Percentiles rank a stretch among this genome's conserved stretches.
Conservation (phyloP, 208 protist genomes). For the Trypanosoma brucei region DNA sequence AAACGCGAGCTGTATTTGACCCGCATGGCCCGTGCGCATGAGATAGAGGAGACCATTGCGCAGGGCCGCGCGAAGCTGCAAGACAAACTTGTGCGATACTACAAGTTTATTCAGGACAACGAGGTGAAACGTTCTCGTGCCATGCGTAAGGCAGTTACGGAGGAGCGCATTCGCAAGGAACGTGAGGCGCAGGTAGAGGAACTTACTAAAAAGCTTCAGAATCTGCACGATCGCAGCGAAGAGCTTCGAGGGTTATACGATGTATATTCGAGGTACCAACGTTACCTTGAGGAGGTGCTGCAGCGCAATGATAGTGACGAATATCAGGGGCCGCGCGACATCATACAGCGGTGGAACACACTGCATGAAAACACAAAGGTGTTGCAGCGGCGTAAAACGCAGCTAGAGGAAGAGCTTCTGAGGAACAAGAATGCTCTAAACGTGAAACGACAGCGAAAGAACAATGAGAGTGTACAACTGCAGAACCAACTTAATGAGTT, state of each 20-base stretch:
- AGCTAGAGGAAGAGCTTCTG: slow-evolving; percentile 87
- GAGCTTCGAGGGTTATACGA: slow-evolving; percentile 54
- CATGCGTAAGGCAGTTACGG: slow-evolving; percentile 79
- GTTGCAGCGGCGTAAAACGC: slow-evolving; percentile 85
- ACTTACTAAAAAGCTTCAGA: slow-evolving; percentile 46
- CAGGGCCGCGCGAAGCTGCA: slow-evolving; percentile 78
- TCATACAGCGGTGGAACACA: slow-evolving; percentile 89
- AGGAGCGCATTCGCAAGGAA: slow-evolving; percentile 82
- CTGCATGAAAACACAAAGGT: slow-evolving; percentile 89
- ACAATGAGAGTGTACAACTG: slow-evolving; percentile 83
- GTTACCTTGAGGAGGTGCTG: slow-evolving; percentile 88
- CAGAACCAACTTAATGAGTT: slow-evolving; percentile 89
- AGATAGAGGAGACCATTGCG: slow-evolving; percentile 75
- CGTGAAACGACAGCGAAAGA: slow-evolving; percentile 71
- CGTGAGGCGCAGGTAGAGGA: slow-evolving; percentile 77
- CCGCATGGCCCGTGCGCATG: slow-evolving; percentile 79
- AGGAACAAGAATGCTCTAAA: slow-evolving; percentile 84
- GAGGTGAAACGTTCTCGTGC: slow-evolving; percentile 88
- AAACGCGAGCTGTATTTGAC: slow-evolving; percentile 82
- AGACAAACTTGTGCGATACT: slow-evolving; percentile 90
- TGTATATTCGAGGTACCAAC: slow-evolving; percentile 77
- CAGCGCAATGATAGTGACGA: slow-evolving; percentile 87
- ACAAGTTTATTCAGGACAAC: slow-evolving; percentile 93
- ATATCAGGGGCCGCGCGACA: slow-evolving; percentile 88
- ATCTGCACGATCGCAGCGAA: slow-evolving; percentile 57